phyloP scores from a whole-genome alignment of 176 grass and related monocot genomes.

The Musa itinerans region DNA sequence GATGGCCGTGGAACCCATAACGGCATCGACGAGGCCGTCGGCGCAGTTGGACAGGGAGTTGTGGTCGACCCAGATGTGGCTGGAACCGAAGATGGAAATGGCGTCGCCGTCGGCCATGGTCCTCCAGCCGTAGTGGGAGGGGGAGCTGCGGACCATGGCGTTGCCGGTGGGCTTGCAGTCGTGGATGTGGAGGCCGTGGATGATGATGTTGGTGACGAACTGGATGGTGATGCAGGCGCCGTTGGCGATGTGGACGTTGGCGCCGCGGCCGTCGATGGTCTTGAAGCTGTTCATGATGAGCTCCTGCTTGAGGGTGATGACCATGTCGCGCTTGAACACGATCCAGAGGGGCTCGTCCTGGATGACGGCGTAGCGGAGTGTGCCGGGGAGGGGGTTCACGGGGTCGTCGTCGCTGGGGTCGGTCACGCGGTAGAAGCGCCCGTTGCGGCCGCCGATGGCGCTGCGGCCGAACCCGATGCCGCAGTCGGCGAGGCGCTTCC shows the following conservation, averaged over 20 bases:
- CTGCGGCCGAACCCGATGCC: conserved; percentile 5
- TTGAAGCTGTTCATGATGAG: conserved; percentile 2
- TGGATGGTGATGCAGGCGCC: conserved; percentile 10
- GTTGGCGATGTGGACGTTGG: background rate
- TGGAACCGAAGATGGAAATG: conserved; percentile 1
- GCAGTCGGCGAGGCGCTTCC: conserved; percentile 6
- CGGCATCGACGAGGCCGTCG: background rate
- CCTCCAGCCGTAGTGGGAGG: conserved; percentile 1
- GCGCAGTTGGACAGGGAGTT: conserved; percentile 7
- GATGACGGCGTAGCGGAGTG: conserved; percentile 5
- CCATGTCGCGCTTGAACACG: conserved; percentile 5
- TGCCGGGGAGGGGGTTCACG: background rate
- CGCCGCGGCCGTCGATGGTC: background rate
- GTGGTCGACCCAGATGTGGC: conserved; percentile 8
- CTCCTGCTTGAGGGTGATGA: background rate
- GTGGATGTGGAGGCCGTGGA: conserved; percentile 4
- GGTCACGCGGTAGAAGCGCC: background rate
- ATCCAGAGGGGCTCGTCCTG: conserved; percentile 2
- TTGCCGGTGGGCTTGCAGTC: conserved; percentile 10
- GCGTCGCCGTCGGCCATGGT: conserved; percentile 2
- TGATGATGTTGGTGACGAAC: conserved; percentile 1
- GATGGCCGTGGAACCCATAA: conserved; percentile 1
- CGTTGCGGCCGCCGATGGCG: background rate
- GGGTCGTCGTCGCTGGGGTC: background rate
- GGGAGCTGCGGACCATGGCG: conserved; percentile 2